Evolutionary conservation across 2,329 filamentous ascomycete genomes (phyloP), one percentile per base, ranked within the genome.

Genomic region (Claviceps paspali): DNA sequence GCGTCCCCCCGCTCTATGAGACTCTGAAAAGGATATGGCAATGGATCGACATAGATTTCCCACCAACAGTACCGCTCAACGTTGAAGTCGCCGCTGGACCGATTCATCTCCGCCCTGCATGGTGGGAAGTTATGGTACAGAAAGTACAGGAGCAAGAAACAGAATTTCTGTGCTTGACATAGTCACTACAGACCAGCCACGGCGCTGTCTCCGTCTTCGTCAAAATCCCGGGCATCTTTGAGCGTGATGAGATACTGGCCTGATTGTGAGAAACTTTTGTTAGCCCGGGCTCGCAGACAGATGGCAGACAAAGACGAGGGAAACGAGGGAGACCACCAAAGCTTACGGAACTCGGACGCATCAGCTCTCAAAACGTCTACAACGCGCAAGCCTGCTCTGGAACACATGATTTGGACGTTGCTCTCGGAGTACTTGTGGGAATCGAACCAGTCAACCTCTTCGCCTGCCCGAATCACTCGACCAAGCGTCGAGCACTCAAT

Each of bases 381-480:
- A 26, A 61, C 51, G 33, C 49, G 52, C 43, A 63, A 47, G 33
- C 55, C 56, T 29, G 57, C 55, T 47, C 58, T 54, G 40, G 46
- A 48, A 40, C 59, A 61, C 60, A 63, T 63, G 39, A 54, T 47
- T 18, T 49, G 49, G 10, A 63, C 59, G 22, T 49, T 50, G 3
- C 49, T 41, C 43, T 59, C 54, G 33, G 50, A 48, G 33, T 62
- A 61, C 45, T 62, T 63, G 47, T 63, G 60, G 23, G 60, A 59
- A 44, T 63, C 60, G 41, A 63, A 63, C 60, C 60, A 63, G 41
- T 63, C 60, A 12, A 62, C 48, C 39, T 61, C 56, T 30, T 58
- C 49, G 11, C 54, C 59, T 15, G 47, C 36, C 29, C 43, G 37
- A 28, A 62, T 54, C 9, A 41, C 41, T 12, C 47, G 47, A 2